These are phyloP conservation scores for Aspergillus indologenus DNA, from an alignment of 495 filamentous ascomycete species.

Conservation along the genomic window DNA sequence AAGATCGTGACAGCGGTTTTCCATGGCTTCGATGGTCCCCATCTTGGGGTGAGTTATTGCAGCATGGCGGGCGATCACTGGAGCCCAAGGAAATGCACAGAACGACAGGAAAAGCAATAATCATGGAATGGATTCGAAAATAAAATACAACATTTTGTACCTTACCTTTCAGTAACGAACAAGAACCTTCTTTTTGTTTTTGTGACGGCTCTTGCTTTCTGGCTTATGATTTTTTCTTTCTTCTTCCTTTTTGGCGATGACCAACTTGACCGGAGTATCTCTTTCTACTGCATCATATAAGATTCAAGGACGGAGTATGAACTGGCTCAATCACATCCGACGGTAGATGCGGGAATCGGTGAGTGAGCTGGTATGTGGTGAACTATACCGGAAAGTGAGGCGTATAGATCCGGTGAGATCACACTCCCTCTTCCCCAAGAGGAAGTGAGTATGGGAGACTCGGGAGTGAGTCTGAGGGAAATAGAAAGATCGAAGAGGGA, in stretches of 20 bases:
- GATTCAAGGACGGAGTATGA: constrained; percentile 4
- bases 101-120: constrained; percentile 21
- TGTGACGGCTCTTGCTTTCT: constrained; percentile 7
- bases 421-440: constrained; percentile 10
- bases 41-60: constrained; percentile 42
- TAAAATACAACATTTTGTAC: constrained; percentile 26
- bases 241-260: not conserved
- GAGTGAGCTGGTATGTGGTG: constrained; percentile 12
- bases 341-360: constrained; percentile 16
- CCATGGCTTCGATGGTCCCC: constrained; percentile 43
- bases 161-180: constrained; percentile 22
- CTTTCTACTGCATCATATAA: not conserved
- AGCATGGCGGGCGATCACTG: constrained; percentile 46
- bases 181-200: constrained; percentile 16
- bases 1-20: constrained; percentile 46
- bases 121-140: constrained; percentile 21
- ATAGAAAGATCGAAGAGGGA: not conserved
- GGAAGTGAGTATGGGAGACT: no score
- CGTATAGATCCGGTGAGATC: constrained; percentile 22
- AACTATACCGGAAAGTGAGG: constrained; percentile 35
- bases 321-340: constrained; percentile 13
- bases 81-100: constrained; percentile 36
- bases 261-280: not conserved
- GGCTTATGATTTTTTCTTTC: not conserved
- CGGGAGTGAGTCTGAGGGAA: not conserved